Percentiles rank a stretch among this genome's conserved stretches.
These are phyloP conservation scores for Malus sieversii DNA, from an alignment of 306 rosid species.

Conservation along the genomic window DNA sequence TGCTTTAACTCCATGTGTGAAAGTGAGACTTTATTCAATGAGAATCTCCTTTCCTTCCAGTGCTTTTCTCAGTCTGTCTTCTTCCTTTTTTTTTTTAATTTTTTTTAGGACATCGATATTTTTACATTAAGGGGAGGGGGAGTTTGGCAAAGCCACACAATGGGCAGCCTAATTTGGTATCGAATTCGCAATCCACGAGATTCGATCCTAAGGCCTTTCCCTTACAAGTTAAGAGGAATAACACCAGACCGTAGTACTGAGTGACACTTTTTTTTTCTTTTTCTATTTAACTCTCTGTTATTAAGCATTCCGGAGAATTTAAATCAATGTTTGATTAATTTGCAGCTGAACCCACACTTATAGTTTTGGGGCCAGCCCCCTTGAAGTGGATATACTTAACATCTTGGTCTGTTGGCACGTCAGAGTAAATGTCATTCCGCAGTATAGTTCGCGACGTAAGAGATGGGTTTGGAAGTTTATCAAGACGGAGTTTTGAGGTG, in stretches of 20 bases:
- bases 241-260: no score
- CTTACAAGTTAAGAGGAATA: no score
- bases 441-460: constrained; percentile 85
- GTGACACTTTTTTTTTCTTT: no score
- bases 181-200: no score
- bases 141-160: no score
- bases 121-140: no score
- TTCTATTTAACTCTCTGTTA: constrained; percentile 21
- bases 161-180: no score
- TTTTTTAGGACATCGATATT: no score
- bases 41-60: constrained; percentile 51
- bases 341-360: constrained; percentile 39
- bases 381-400: constrained; percentile 17
- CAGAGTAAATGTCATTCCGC: constrained; percentile 78
- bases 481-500: constrained; percentile 74
- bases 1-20: constrained; percentile 60
- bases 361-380: constrained; percentile 9
- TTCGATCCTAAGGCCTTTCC: no score
- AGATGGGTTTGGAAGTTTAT: constrained; percentile 81
- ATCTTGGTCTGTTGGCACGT: constrained; percentile 24
- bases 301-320: constrained; percentile 39
- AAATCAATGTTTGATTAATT: constrained; percentile 30
- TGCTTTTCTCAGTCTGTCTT: constrained; percentile 55
- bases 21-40: constrained; percentile 39
- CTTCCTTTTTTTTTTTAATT: constrained; percentile 21